A percentile compares a stretch with the other conserved stretches of the same genome.
Evolutionary conservation across 2,329 filamentous ascomycete genomes (phyloP).

Genomic region (Rutstroemia sp.): DNA sequence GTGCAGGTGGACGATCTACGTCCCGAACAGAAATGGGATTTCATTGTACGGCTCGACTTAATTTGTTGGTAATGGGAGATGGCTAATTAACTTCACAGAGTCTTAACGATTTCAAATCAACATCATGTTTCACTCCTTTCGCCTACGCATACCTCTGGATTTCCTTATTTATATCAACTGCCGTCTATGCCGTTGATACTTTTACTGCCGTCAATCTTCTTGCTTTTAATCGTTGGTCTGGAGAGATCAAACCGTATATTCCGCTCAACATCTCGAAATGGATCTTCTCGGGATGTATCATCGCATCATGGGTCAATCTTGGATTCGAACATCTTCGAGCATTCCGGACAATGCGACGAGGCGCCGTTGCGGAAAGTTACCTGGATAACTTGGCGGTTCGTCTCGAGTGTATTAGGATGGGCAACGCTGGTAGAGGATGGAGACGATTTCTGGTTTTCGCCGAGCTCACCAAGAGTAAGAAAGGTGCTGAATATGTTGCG

Average conservation of each 20-base stretch:
- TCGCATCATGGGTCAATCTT: conserved; percentile 79
- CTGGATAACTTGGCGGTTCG: conserved; percentile 81
- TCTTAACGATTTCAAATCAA: conserved; percentile 73
- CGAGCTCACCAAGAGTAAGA: conserved; percentile 63
- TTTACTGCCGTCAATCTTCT: conserved; percentile 92
- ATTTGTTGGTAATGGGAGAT: not conserved
- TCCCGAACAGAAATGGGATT: conserved; percentile 90
- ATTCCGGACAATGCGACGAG: conserved; percentile 70
- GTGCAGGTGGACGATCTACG: conserved; percentile 57
- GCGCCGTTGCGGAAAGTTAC: conserved; percentile 85
- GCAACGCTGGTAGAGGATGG: conserved; percentile 66
- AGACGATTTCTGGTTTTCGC: conserved; percentile 71
- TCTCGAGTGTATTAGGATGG: conserved; percentile 73
- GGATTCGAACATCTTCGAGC: conserved; percentile 75
- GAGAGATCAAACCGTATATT: conserved; percentile 71
- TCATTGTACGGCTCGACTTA: conserved; percentile 56
- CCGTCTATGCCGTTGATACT: conserved; percentile 83
- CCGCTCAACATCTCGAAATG: conserved; percentile 76
- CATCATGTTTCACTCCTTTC: conserved; percentile 66
- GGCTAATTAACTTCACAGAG: conserved; percentile 33
- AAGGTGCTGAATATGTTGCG: conserved; percentile 66
- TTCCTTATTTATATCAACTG: conserved; percentile 68
- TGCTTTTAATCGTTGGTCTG: conserved; percentile 83
- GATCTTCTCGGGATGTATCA: conserved; percentile 91
- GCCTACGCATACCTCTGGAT: conserved; percentile 84